Evolutionary conservation across 331 rosid species (phyloP).

Genomic region (Erythrophleum ivorense): DNA sequence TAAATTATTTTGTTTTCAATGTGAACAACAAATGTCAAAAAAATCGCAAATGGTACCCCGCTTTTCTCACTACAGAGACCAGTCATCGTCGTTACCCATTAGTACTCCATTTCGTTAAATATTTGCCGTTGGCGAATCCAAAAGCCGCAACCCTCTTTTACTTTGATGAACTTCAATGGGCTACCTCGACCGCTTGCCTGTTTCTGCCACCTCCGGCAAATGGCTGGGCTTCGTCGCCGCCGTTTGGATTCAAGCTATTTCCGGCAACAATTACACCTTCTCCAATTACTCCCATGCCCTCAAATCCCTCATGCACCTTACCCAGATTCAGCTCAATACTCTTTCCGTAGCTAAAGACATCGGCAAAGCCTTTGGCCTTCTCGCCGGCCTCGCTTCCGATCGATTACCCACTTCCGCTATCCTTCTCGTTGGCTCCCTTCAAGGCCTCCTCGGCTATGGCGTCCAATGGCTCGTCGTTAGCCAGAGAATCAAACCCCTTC

Average conservation of each 20-base stretch:
- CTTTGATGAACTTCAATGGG: too few species aligned
- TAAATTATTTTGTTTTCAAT: too few species aligned
- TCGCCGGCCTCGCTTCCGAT: constrained; percentile 86
- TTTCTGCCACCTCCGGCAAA: constrained; percentile 55
- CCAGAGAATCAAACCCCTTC: constrained; percentile 60
- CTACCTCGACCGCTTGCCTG: neutral
- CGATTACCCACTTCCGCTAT: constrained; percentile 71
- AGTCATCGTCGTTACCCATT: too few species aligned
- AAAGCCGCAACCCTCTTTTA: too few species aligned
- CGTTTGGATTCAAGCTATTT: constrained; percentile 83
- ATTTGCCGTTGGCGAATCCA: too few species aligned
- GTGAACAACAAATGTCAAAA: too few species aligned
- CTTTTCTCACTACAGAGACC: too few species aligned
- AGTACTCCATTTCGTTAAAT: too few species aligned
- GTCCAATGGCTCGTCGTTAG: constrained; percentile 94
- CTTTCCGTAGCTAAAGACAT: constrained; percentile 87
- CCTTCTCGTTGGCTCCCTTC: constrained; percentile 80
- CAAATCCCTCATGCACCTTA: constrained; percentile 76
- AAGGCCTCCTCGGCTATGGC: constrained; percentile 86
- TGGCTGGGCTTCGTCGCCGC: constrained; percentile 90
- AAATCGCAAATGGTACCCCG: too few species aligned
- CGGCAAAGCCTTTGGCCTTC: constrained; percentile 87
- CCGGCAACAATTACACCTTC: constrained; percentile 96
- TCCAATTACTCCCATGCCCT: constrained; percentile 86
- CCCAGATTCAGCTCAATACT: constrained; percentile 73